Conservation (phyloP, 192 early-diverging fungal genomes). For the Diversispora epigaea region DNA sequence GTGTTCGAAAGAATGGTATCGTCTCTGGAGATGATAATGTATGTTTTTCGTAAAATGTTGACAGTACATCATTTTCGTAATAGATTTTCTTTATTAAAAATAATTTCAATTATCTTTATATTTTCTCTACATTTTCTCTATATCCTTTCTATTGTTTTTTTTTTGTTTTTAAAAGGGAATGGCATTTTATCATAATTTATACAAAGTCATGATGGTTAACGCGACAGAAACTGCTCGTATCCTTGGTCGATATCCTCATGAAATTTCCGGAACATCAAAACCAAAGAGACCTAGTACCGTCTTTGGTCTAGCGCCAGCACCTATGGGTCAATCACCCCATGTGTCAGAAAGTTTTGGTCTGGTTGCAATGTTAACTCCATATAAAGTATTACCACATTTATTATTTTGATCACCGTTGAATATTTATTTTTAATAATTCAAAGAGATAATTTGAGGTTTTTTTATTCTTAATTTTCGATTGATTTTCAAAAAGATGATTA, state of each 20-base stretch:
- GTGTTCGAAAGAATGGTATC: slow-evolving; percentile 54
- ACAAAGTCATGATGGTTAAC: slow-evolving; percentile 61
- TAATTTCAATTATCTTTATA: too few species aligned
- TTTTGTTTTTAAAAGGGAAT: slow-evolving; percentile 42
- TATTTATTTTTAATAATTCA: neutral
- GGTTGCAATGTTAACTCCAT: slow-evolving; percentile 59
- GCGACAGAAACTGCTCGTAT: slow-evolving; percentile 57
- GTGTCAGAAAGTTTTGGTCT: slow-evolving; percentile 56
- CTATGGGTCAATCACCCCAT: slow-evolving; percentile 57
- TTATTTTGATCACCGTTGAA: neutral
- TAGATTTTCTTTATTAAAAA: neutral
- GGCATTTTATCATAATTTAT: slow-evolving; percentile 59
- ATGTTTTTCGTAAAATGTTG: neutral
- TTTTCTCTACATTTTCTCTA: too few species aligned
- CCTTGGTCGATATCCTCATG: slow-evolving; percentile 51
- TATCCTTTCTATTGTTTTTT: too few species aligned
- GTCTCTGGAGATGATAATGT: slow-evolving; percentile 57
- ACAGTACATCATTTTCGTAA: neutral
- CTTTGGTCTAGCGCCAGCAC: slow-evolving; percentile 57
- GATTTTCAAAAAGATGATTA: slow-evolving; percentile 46
- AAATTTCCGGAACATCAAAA: slow-evolving; percentile 36
- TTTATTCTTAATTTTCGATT: neutral
- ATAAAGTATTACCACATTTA: slow-evolving; percentile 43
- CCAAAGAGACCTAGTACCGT: slow-evolving; percentile 55
- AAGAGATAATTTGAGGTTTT: neutral